Evolutionary conservation across 306 rosid species (phyloP), one percentile per base, ranked within the genome.

Genomic region (Dalbergia oliveri): DNA sequence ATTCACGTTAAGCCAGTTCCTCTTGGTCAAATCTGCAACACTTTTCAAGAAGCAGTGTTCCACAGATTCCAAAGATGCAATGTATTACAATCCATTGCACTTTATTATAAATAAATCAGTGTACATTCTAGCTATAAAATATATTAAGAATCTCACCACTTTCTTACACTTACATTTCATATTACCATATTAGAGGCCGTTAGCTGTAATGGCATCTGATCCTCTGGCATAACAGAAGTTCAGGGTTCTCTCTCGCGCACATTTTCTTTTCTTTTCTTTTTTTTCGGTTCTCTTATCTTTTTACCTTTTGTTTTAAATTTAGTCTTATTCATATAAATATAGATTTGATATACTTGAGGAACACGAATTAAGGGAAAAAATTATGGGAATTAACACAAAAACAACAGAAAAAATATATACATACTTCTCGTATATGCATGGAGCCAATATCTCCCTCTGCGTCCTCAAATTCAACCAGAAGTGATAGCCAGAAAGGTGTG

Each of bases 371-470:
- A 67, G 12, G 15, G 6, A 49, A 19, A 18, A 35, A 21, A 37
- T 8, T 5, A 23, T 5, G 18, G 26, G 57, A 73, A 41, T 61
- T 66, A 57, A 63, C 45, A 45, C 37, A 0, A 0, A 82, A 21
- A 21, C 23, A 21, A 71, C 34, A 47, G 19, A 64, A 61, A 57
- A 78, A 77, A 64, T 49, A 14, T 26, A 6, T 5, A 56, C 86
- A 2, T 86, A 91, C 99, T 31, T 87, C 84, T 91, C 77, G 83
- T 41, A 95, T 87, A 45, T 93, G 97, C 98, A 95, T 91, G 37
- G 94, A 83, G 66, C 91, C 96, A 4, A 95, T 73, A 77, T 93
- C 99, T 72, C 99, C 99, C 75, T 95, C 99, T 57, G 92, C 99
- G 15, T 91, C 98, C 87, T 91, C 98, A 76, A 87, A 95, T 81